Percentiles rank a stretch among this genome's conserved stretches.
Conservation (phyloP, 2,329 filamentous ascomycete genomes). For the Colletotrichum ledebouriae region DNA sequence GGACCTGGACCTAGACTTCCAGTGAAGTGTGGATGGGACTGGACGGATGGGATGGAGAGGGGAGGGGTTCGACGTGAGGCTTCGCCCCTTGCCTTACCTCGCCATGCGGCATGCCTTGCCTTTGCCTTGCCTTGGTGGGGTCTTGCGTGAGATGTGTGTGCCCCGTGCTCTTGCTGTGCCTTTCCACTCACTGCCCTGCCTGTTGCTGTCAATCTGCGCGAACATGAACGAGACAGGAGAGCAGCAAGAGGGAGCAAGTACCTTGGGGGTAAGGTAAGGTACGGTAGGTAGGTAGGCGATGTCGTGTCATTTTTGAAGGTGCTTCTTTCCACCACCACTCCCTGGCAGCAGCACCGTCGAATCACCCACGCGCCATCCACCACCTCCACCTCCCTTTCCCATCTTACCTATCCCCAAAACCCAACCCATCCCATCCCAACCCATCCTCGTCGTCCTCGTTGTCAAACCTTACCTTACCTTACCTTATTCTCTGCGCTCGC, state of each 20-base stretch:
- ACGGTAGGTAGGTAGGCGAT: slow-evolving; percentile 6
- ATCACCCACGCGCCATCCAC: too few species aligned
- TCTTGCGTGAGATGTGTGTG: too few species aligned
- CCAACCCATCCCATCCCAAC: slow-evolving; percentile 14
- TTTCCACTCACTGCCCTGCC: slow-evolving; percentile 29
- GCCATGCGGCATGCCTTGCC: too few species aligned
- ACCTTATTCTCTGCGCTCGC: slow-evolving; percentile 34
- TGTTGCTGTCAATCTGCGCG: neutral
- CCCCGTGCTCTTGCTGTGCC: slow-evolving; percentile 23
- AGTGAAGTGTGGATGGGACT: too few species aligned
- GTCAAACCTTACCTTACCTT: slow-evolving; percentile 1
- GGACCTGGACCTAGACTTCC: neutral
- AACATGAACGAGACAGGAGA: neutral
- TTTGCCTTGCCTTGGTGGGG: slow-evolving; percentile 8
- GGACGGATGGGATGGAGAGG: neutral
- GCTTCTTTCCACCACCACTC: neutral
- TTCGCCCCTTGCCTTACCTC: neutral
- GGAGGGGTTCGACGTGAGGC: neutral
- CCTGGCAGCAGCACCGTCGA: neutral
- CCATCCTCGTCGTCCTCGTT: neutral
- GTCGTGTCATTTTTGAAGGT: slow-evolving; percentile 39
- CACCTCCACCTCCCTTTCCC: slow-evolving; percentile 14
- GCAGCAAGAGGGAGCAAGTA: neutral
- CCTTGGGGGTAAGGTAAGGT: neutral
- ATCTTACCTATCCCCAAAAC: slow-evolving; percentile 7